Evolutionary conservation across 228 moss, liverwort and hornwort species (phyloP).

Genomic region (Sphagnum magellanicum): DNA sequence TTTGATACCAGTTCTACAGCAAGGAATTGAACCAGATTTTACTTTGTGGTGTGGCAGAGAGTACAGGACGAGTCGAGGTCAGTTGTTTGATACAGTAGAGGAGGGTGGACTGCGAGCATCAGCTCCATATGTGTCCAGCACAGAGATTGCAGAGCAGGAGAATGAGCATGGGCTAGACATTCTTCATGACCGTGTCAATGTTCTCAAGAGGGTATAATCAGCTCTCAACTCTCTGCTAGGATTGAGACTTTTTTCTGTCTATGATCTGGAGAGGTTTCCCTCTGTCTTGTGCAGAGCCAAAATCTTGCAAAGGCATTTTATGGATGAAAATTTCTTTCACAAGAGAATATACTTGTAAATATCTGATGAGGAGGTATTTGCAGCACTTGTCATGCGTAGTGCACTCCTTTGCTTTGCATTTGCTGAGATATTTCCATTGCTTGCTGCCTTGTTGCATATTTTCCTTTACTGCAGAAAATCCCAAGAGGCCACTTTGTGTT

Average conservation of each 20-base stretch:
- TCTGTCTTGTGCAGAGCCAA: no score
- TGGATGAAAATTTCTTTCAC: no score
- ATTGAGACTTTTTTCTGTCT: background rate
- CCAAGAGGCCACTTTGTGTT: no score
- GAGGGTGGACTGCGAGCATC: slow-evolving; percentile 77
- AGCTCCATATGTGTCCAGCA: slow-evolving; percentile 54
- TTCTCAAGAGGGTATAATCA: slow-evolving; percentile 68
- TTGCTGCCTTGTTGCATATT: no score
- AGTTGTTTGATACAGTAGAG: slow-evolving; percentile 79
- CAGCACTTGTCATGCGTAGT: background rate
- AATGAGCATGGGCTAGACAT: slow-evolving; percentile 84
- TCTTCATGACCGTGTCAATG: slow-evolving; percentile 86
- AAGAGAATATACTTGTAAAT: background rate
- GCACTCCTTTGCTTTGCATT: no score
- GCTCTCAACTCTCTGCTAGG: background rate
- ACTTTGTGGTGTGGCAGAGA: slow-evolving; percentile 43
- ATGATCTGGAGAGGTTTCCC: no score
- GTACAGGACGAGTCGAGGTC: slow-evolving; percentile 67
- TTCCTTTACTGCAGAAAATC: no score
- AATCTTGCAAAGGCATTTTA: no score
- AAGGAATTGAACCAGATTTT: slow-evolving; percentile 11
- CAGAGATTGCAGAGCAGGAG: slow-evolving; percentile 97
- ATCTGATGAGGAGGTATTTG: background rate
- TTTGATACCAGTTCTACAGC: no score
- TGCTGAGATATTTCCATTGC: no score